A percentile compares a stretch with the other conserved stretches of the same genome.
phyloP scores from a whole-genome alignment of 2,329 filamentous ascomycete genomes.

The Cytospora schulzeri region DNA sequence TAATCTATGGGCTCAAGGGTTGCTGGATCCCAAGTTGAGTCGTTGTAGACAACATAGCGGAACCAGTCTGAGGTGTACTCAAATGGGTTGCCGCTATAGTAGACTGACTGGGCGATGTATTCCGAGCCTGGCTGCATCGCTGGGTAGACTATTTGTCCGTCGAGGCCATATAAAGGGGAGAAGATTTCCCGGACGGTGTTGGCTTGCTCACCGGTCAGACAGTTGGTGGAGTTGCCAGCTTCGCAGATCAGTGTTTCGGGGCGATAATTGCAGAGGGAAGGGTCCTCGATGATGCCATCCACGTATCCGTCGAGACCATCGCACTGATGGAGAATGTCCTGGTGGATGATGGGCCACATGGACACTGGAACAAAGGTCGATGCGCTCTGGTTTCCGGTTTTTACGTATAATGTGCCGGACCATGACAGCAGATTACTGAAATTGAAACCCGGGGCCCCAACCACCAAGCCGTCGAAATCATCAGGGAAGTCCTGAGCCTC shows the following conservation, averaged over 20 bases:
- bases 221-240: slow-evolving; percentile 29
- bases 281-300: slow-evolving; percentile 53
- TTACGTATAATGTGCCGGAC: slow-evolving; percentile 51
- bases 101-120: slow-evolving; percentile 40
- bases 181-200: slow-evolving; percentile 23
- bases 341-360: slow-evolving; percentile 47
- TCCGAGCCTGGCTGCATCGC: slow-evolving; percentile 53
- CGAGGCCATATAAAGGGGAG: slow-evolving; percentile 33
- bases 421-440: slow-evolving; percentile 48
- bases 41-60: slow-evolving; percentile 50
- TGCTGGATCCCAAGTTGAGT: slow-evolving; percentile 44
- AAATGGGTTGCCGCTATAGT: slow-evolving; percentile 45
- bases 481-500: slow-evolving; percentile 54
- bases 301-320: slow-evolving; percentile 51
- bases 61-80: slow-evolving; percentile 50
- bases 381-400: slow-evolving; percentile 45
- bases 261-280: slow-evolving; percentile 43
- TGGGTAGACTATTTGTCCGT: slow-evolving; percentile 51
- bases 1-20: slow-evolving; percentile 43
- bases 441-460: slow-evolving; percentile 54
- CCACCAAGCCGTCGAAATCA: slow-evolving; percentile 59
- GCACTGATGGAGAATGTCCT: slow-evolving; percentile 52
- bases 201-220: slow-evolving; percentile 41
- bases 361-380: slow-evolving; percentile 29
- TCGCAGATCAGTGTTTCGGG: slow-evolving; percentile 41